Percentiles rank a stretch among this genome's conserved stretches.
Evolutionary conservation across 371 early-diverging fungal species (phyloP).

Genomic region (Funneliformis caledonium): DNA sequence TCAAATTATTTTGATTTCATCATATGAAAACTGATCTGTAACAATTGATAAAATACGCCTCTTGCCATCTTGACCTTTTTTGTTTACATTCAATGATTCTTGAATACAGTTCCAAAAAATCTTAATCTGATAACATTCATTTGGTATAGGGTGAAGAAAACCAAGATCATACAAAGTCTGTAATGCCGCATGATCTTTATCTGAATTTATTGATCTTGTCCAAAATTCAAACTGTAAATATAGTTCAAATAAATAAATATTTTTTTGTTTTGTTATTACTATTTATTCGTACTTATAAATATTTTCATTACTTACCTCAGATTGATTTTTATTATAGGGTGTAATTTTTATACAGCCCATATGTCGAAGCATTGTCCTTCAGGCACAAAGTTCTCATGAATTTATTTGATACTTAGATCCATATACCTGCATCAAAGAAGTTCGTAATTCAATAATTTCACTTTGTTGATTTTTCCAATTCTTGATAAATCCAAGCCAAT

Average conservation of each 20-base stretch:
- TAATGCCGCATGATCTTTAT: neutral
- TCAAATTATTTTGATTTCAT: slow-evolving; percentile 7
- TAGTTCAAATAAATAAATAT: neutral
- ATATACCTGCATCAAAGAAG: neutral
- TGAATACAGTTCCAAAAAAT: neutral
- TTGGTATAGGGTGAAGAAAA: neutral
- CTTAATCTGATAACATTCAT: neutral
- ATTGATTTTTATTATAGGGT: neutral
- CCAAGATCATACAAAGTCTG: neutral
- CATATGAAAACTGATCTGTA: neutral
- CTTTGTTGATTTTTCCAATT: slow-evolving; percentile 5
- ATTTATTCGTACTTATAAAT: neutral
- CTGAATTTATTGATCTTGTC: neutral
- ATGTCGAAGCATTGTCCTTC: neutral
- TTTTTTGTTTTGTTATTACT: neutral
- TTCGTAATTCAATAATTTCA: slow-evolving; percentile 11
- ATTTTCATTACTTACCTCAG: neutral
- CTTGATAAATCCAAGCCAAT: neutral
- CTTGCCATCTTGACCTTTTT: neutral
- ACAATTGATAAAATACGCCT: slow-evolving; percentile 13
- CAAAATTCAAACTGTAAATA: neutral
- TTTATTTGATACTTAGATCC: slow-evolving; percentile 1
- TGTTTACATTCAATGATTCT: neutral
- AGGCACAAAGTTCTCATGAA: neutral
- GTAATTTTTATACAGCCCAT: slow-evolving; percentile 2